Evolutionary conservation across 805 yeast species (phyloP).

Genomic region (Candida ascalaphidarum): DNA sequence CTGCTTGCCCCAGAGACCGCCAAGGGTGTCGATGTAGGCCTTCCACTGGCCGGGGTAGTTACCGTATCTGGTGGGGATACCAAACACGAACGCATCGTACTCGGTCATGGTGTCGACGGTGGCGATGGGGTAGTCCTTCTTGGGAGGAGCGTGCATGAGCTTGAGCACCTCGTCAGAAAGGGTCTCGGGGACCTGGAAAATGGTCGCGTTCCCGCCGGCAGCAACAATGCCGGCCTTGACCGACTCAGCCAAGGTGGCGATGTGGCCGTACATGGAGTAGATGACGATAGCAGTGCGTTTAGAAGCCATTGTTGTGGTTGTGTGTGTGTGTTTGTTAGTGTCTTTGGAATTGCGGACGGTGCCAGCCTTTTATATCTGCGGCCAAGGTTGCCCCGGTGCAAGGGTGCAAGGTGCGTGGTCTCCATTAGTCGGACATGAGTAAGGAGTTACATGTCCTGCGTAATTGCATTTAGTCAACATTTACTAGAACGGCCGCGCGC

Average conservation of each 20-base stretch:
- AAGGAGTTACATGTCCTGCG: too few relatives aligned
- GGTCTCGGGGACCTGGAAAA: conserved; percentile 79
- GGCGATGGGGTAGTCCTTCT: conserved; percentile 55
- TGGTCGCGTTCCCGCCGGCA: conserved; percentile 52
- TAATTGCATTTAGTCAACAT: too few relatives aligned
- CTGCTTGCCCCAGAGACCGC: conserved; percentile 73
- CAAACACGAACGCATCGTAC: conserved; percentile 79
- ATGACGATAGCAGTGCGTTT: conserved; percentile 55
- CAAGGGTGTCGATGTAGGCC: conserved; percentile 71
- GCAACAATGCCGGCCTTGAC: conserved; percentile 61
- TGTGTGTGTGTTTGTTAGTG: too few relatives aligned
- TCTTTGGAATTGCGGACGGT: too few relatives aligned
- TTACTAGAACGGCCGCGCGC: too few relatives aligned
- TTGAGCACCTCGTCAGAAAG: conserved; percentile 52
- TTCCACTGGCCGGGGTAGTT: conserved; percentile 70
- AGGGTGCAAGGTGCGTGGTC: too few relatives aligned
- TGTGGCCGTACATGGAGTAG: conserved; percentile 79
- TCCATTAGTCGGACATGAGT: too few relatives aligned
- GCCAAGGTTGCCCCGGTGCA: too few relatives aligned
- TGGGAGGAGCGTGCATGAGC: conserved; percentile 58
- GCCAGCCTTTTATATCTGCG: too few relatives aligned
- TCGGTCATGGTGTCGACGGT: conserved; percentile 46
- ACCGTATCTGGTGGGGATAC: conserved; percentile 84
- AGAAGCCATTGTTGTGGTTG: too few relatives aligned
- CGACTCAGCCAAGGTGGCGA: conserved; percentile 59